Base-by-base conservation (phyloP, 352 stramenopile species). In the Chrysophaeum taylorii region DNA sequence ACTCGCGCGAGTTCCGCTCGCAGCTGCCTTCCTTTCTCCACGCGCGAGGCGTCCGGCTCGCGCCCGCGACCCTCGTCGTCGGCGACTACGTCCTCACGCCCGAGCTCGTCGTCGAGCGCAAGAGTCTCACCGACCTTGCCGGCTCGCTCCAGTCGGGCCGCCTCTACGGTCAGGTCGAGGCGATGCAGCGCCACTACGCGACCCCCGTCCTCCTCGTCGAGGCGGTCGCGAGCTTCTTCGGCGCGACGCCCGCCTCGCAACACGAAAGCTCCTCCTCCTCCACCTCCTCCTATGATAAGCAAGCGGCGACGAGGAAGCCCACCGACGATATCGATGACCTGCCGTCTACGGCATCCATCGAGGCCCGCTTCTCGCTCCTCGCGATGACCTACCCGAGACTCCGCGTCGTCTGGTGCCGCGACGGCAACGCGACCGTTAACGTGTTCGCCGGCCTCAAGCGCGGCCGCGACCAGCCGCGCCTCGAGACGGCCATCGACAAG, bases 61-160 rank as follows among this genome's bases (percentile, higher is more conserved):
- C 92, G n/a, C 93, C 95, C 9, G 83, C 96, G 21, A 98, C 93
- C 27, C 79, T 99, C 16, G 89, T 93, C 70, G 88, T 98, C 14
- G 95, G 95, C 5, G 95, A 99, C 79, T 98, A 97, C 77, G 92
- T 99, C 9, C 78, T 99, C 42, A 96, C 92, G 54, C 94, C 94
- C 43, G 87, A 97, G 27, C 93, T 98, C 71, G 97, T 92, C 73
- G 84, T 99, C 0, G 95, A 99, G 79, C 82, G 94, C 42, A 99
- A 99, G 75, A 91, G 81, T 71, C 82, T 92, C 48, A 89, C 84
- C 70, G 95, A 99, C 79, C 83, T 99, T n/a, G 97, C 96, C 74
- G 87, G 92, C 25, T 97, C 89, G 39, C 89, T 99, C 74, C 90
- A 90, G 50, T 97, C 87, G 39, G 94, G 95, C 2, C 79, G 95